Evolutionary conservation across 1,139 yeast species (phyloP), one percentile per base, ranked within the genome.

Genomic region (Taphrina confusa): DNA sequence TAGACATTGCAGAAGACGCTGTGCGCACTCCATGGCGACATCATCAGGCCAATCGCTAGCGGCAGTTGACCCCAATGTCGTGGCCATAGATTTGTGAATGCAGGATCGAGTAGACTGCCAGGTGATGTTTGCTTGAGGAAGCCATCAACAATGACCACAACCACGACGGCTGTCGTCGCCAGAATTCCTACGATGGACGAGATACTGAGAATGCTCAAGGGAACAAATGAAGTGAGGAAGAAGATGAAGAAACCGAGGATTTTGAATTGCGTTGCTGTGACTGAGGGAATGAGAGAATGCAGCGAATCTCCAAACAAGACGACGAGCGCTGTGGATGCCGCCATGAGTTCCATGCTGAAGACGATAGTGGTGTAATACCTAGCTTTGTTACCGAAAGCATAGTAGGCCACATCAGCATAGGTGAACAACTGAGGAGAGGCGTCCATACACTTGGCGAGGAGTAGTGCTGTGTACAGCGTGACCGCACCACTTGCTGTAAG

Each of bases 21-120:
- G 71, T 87, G 95, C 2, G 95, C 95, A 64, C 95, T 94, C 87
- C 92, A 87, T 14, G 92, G 91, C 6, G 94, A 87, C 84, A 87
- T 84, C 66, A 86, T 80, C 45, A 87, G 78, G 4, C 95, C 95
- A 64, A 86, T 77, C 3, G 89, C 79, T 36, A 86, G 74, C 27
- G 87, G 76, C 3, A 84, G 76, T 44, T 78, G 74, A 31, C 72
- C 72, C 65, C 76, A 70, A 12, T 37, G 46, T 11, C 72, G 69
- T 0, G 95, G 95, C 76, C 81, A 80, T 56, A 80, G 61, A 57
- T 76, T 73, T 0, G 79, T 75, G 18, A 70, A 71, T 68, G 81
- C 82, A 1, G 88, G 85, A 20, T 75, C 69, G 5, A 82, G 65
- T 44, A 87, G 74, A 0, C 94, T 85, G 0, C 95, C 95, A 0